phyloP scores from a whole-genome alignment of 164 flowering plant species.

The Magnolia sinica region DNA sequence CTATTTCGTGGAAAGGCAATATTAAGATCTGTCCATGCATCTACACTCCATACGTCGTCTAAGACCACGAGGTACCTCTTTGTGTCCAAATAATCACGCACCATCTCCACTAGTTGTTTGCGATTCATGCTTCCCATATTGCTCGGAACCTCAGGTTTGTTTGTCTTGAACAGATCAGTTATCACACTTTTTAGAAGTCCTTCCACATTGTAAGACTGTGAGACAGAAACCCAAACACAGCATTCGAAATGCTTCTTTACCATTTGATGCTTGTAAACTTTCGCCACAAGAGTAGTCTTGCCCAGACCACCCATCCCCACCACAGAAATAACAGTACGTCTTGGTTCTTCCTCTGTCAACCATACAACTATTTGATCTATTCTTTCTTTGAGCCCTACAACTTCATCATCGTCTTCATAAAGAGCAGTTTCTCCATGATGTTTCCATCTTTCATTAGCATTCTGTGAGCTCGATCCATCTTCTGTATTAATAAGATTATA shows the following conservation, averaged over 20 bases:
- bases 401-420: conserved; percentile 21
- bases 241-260: conserved; percentile 26
- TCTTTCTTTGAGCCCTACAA: conserved; percentile 33
- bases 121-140: neutral
- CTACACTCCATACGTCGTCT: conserved; percentile 40
- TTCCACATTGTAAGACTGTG: conserved; percentile 12
- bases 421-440: neutral
- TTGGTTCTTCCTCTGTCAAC: conserved; percentile 33
- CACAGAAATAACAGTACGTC: conserved; percentile 31
- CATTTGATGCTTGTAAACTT: conserved; percentile 19
- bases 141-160: no score
- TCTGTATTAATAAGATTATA: neutral
- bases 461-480: neutral
- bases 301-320: conserved; percentile 61
- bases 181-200: neutral
- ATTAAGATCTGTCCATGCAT: neutral
- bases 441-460: neutral
- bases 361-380: conserved; percentile 18
- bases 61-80: conserved; percentile 32
- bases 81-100: neutral
- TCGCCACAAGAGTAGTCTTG: conserved; percentile 44
- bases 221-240: conserved; percentile 35
- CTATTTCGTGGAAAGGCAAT: neutral
- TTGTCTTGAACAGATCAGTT: no score
- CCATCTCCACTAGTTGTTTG: neutral